Evolutionary conservation across 176 grass and related monocot species (phyloP).

Genomic region (Cenchrus fungigraminus): DNA sequence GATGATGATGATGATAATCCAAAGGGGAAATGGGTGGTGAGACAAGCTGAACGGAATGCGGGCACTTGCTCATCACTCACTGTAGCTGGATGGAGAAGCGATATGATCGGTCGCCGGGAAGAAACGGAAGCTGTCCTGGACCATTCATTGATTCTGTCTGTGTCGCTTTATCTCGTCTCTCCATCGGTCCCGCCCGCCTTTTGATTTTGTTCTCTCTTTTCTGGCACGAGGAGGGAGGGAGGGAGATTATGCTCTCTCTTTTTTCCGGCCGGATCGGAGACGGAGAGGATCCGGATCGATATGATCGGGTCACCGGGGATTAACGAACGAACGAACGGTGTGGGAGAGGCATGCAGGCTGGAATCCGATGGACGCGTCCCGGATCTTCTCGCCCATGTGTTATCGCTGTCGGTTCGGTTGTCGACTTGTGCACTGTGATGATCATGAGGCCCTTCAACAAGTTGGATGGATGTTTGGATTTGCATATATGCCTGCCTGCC

Average conservation of each 20-base stretch:
- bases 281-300: no score
- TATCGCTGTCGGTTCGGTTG: neutral
- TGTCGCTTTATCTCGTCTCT: neutral
- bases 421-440: no score
- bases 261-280: neutral
- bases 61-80: neutral
- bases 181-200: neutral
- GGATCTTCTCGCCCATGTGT: neutral
- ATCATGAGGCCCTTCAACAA: no score
- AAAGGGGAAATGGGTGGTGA: constrained; percentile 1
- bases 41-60: neutral
- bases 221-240: neutral
- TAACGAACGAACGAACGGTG: neutral
- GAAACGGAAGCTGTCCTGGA: neutral
- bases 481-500: no score
- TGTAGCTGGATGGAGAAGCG: neutral
- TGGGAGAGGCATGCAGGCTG: neutral
- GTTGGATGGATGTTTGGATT: no score
- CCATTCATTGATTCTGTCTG: neutral
- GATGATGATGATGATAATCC: neutral
- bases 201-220: neutral
- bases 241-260: neutral
- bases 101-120: no score
- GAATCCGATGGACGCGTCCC: neutral
- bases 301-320: no score